Conservation (phyloP, 306 rosid genomes). For the Rosa rugosa region DNA sequence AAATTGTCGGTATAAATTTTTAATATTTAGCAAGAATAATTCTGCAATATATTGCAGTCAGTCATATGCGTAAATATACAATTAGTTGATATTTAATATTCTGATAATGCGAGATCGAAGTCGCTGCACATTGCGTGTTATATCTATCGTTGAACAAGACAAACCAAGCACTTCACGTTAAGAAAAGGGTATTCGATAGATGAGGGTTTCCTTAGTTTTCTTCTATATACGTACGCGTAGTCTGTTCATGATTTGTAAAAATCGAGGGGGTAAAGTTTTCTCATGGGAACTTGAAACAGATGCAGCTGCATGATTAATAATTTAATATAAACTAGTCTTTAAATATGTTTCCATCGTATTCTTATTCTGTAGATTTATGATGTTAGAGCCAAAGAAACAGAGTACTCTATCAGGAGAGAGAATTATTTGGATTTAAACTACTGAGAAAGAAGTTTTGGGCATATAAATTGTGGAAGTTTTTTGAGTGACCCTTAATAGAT, state of each 20-base stretch:
- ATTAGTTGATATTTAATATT: too few species aligned
- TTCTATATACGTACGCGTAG: neutral
- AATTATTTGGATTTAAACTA: too few species aligned
- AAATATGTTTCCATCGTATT: neutral
- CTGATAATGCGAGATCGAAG: neutral
- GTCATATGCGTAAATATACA: too few species aligned
- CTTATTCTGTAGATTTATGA: neutral
- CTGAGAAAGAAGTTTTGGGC: too few species aligned
- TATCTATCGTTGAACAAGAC: neutral
- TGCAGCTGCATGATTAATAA: neutral
- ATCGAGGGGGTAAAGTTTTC: neutral
- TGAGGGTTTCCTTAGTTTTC: neutral
- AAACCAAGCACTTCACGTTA: neutral
- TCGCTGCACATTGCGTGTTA: too few species aligned
- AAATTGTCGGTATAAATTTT: too few species aligned
- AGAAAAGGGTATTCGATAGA: neutral
- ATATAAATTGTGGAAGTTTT: neutral
- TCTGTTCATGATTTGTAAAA: neutral
- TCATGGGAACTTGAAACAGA: neutral
- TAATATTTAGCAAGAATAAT: too few species aligned
- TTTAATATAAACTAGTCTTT: neutral
- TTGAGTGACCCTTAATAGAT: neutral
- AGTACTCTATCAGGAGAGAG: neutral
- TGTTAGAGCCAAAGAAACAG: neutral
- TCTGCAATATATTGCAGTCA: too few species aligned